These are phyloP conservation scores for Botrytis hyacinthi DNA, from an alignment of 2,329 filamentous ascomycete genomes.

Conservation along the genomic window DNA sequence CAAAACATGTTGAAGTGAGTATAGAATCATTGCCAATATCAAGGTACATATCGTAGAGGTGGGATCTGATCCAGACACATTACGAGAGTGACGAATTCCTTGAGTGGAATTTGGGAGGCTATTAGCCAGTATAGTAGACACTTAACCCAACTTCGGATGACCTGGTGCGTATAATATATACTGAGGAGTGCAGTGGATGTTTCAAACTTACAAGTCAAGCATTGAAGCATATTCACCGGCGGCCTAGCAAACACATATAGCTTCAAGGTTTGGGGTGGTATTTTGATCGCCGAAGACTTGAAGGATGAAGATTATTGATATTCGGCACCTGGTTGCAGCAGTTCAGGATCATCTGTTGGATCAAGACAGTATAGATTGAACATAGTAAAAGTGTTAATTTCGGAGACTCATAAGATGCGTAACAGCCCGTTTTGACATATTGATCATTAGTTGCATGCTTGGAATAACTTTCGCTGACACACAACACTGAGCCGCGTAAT, in stretches of 20 bases:
- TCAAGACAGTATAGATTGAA: background rate
- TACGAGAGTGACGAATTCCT: background rate
- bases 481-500: no score
- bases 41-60: background rate
- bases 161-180: background rate
- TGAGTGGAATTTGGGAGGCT: no score
- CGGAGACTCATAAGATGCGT: background rate
- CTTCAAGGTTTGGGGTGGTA: background rate
- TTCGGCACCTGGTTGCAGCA: background rate
- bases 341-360: background rate
- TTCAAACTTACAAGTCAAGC: background rate
- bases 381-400: background rate
- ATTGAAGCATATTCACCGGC: background rate
- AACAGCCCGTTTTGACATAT: no score
- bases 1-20: background rate
- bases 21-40: background rate
- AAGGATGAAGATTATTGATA: background rate
- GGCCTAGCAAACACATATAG: background rate
- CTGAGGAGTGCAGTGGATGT: background rate
- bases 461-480: no score
- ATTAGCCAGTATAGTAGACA: background rate
- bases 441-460: no score
- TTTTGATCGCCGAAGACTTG: background rate
- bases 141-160: rapidly evolving
- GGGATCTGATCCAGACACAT: background rate